These are phyloP conservation scores for Vitis hybrid DNA, from an alignment of 177 flowering plant species.

Conservation along the genomic window DNA sequence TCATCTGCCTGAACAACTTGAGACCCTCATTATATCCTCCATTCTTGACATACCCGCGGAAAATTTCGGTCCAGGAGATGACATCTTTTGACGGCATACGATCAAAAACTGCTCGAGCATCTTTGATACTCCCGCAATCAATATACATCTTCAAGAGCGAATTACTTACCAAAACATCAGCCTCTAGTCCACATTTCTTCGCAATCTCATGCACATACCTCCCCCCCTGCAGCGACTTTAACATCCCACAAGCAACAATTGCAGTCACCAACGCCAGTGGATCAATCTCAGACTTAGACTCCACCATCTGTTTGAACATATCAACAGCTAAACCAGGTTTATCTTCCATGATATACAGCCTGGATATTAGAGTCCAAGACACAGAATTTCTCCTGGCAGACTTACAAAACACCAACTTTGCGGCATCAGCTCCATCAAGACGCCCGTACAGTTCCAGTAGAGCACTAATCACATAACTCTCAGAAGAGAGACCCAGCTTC, in stretches of 20 bases:
- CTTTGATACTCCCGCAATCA: constrained; percentile 50
- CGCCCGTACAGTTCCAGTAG: constrained; percentile 57
- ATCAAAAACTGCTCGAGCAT: constrained; percentile 53
- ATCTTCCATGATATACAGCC: constrained; percentile 35
- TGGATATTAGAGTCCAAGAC: constrained; percentile 61
- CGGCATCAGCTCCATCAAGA: constrained; percentile 40
- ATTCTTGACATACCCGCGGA: constrained; percentile 50
- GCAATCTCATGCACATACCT: constrained; percentile 51
- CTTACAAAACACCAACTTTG: constrained; percentile 35
- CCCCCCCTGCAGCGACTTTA: constrained; percentile 47
- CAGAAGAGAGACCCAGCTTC: constrained; percentile 49
- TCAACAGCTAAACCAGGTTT: constrained; percentile 45
- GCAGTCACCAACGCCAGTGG: constrained; percentile 53
- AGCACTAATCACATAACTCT: constrained; percentile 47
- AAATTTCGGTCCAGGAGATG: constrained; percentile 64
- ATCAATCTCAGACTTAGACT: constrained; percentile 35
- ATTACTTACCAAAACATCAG: constrained; percentile 54
- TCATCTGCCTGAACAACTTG: constrained; percentile 60
- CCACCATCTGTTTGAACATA: constrained; percentile 47
- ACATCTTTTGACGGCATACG: constrained; percentile 48
- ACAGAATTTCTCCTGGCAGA: constrained; percentile 30
- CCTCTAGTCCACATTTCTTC: constrained; percentile 39
- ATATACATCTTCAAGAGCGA: constrained; percentile 67
- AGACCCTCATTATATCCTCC: constrained; percentile 69
- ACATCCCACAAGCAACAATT: constrained; percentile 43